Conservation (phyloP, 768 basidiomycete genomes). For the Trametopsis cervina region DNA sequence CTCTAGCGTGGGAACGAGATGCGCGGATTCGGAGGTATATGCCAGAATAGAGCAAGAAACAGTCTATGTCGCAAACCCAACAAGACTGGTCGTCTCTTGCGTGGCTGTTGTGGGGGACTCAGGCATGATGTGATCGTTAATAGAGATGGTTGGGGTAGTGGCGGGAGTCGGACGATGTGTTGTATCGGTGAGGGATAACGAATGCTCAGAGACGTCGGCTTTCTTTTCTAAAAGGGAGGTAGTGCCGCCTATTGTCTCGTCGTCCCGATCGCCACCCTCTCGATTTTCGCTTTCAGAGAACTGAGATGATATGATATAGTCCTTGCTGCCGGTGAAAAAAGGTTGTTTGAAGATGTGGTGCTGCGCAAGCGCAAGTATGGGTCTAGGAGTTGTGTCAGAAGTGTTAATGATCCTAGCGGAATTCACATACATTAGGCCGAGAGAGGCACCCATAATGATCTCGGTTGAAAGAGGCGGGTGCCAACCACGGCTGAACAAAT, state of each 20-base stretch:
- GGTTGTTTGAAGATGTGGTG: slow-evolving; percentile 44
- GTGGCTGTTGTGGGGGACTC: background rate
- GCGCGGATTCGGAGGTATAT: no score
- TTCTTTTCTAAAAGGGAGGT: background rate
- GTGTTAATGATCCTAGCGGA: background rate
- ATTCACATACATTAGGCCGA: slow-evolving; percentile 46
- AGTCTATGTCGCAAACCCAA: background rate
- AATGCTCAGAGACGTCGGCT: background rate
- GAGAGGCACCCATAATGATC: slow-evolving; percentile 44
- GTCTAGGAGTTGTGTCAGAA: slow-evolving; percentile 27
- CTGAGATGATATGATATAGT: background rate
- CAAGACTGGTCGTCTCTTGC: background rate
- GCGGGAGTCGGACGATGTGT: background rate
- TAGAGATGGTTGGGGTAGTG: background rate
- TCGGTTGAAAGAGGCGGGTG: slow-evolving; percentile 42
- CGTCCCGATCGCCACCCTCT: background rate
- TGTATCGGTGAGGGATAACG: background rate
- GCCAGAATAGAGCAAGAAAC: no score
- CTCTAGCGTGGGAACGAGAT: no score
- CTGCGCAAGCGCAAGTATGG: slow-evolving; percentile 45
- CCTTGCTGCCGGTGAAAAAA: slow-evolving; percentile 26
- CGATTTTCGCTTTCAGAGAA: background rate
- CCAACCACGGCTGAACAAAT: slow-evolving; percentile 41
- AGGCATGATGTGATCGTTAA: background rate
- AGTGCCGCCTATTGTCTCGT: background rate